Percentiles rank a stretch among this genome's conserved stretches.
phyloP scores from a whole-genome alignment of 352 stramenopile species.

The Globisporangium alternatum region DNA sequence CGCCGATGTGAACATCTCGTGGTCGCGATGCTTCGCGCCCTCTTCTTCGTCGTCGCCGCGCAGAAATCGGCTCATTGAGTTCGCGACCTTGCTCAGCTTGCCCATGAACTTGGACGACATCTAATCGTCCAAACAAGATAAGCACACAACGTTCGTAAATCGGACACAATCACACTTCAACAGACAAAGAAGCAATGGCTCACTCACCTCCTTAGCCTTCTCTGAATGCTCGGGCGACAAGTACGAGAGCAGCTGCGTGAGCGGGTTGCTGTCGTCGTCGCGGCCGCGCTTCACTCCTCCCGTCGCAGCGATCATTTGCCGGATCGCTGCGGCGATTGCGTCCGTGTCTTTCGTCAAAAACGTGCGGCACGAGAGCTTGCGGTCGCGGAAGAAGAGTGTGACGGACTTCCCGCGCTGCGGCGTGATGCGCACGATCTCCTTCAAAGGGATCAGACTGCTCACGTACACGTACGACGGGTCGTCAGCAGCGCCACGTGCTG shows the following conservation, averaged over 20 bases:
- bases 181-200: not conserved
- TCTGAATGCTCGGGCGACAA: constrained; percentile 67
- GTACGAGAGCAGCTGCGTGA: constrained; percentile 62
- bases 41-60: constrained; percentile 62
- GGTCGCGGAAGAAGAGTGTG: constrained; percentile 80
- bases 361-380: constrained; percentile 53
- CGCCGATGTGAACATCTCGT: constrained; percentile 34
- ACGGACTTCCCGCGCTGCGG: constrained; percentile 72
- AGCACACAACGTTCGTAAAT: not conserved
- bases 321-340: constrained; percentile 59
- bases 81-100: constrained; percentile 65
- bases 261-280: constrained; percentile 26
- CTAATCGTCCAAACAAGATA: constrained; percentile 3
- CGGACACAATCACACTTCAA: not conserved
- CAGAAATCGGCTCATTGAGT: constrained; percentile 54
- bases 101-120: constrained; percentile 80
- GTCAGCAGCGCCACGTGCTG: constrained; percentile 9
- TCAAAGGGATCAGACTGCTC: constrained; percentile 57
- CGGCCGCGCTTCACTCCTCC: constrained; percentile 36
- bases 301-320: constrained; percentile 55
- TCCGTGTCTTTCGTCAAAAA: constrained; percentile 73
- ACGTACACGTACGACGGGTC: constrained; percentile 61
- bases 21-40: constrained; percentile 26
- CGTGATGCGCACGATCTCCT: constrained; percentile 71
- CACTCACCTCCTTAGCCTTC: constrained; percentile 66